Evolutionary conservation across 768 basidiomycete species (phyloP), one percentile per base, ranked within the genome.

Genomic region (Tulasnella sp.): DNA sequence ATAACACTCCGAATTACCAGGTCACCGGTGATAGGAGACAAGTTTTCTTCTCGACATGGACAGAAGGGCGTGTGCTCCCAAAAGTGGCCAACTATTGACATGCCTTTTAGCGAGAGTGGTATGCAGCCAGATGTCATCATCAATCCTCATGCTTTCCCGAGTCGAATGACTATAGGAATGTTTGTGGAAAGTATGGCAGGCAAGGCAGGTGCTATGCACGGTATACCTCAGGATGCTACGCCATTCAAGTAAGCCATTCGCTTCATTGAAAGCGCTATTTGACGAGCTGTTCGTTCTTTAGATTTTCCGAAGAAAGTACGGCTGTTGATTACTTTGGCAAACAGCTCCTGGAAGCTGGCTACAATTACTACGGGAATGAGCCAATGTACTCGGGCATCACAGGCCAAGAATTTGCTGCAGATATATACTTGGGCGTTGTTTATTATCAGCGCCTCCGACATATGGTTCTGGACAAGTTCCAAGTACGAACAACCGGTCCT

Each of bases 361-460:
- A 96, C 72, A 98, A 96, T 66, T 99, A 96, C 66, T 87, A 93
- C 63, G 95, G 95, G 12, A 96, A 95, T 67, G 95, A 99, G 65
- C 92, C 95, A 4, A 99, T 99, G 95, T 99, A 99, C 66, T 96
- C 93, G 51, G 95, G 95, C 20, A 95, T 99, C 64, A 98, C 95
- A 5, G 95, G 95, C 13, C 78, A 98, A 66, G 95, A 99, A 68
- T 99, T 99, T 66, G 82, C 86, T 35, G 95, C 95, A 5, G 95
- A 99, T 65, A 99, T 99, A 61, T 99, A 98, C 67, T 77, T 98
- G 57, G 95, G 95, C 16, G 83, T 96, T 33, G 93, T 99, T 51
- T 99, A 98, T 69, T 99, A 99, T 66, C 95, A 99, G 64, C 83
- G 95, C 47, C 73, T 99, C 53, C 82, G 95, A 58, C 95, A 99